Conservation (phyloP, 257 asterid species). For the Solanum tarapatanum region DNA sequence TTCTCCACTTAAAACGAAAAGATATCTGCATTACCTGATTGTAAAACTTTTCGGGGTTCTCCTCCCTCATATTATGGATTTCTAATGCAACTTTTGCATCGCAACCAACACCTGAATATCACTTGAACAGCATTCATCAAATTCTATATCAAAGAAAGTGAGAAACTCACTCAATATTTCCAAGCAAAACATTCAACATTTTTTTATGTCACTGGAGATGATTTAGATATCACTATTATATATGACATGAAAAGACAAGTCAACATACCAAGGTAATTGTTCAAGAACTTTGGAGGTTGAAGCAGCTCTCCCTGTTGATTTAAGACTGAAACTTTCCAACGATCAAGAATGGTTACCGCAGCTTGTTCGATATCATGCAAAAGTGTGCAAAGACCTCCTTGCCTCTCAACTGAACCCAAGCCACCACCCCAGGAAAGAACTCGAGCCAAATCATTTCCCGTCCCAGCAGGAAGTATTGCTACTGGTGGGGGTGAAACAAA, state of each 20-base stretch:
- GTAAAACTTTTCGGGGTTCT: slow-evolving; percentile 96
- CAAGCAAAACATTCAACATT: not conserved
- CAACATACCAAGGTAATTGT: slow-evolving; percentile 84
- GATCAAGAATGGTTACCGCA: slow-evolving; percentile 94
- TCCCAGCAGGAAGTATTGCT: slow-evolving; percentile 98
- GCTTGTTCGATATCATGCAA: slow-evolving; percentile 88
- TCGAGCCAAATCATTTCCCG: slow-evolving; percentile 97
- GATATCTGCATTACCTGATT: slow-evolving; percentile 53
- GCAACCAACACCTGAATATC: slow-evolving; percentile 79
- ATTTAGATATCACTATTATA: not conserved
- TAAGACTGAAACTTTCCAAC: slow-evolving; percentile 77
- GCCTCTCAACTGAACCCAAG: slow-evolving; percentile 94
- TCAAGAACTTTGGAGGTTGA: slow-evolving; percentile 65
- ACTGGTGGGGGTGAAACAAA: slow-evolving; percentile 99
- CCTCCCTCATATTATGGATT: slow-evolving; percentile 93
- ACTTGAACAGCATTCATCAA: not conserved
- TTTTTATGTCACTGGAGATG: not conserved
- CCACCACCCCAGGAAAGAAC: slow-evolving; percentile 99
- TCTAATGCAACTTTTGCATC: slow-evolving; percentile 99
- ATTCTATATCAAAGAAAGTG: not conserved
- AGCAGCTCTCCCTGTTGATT: slow-evolving; percentile 59
- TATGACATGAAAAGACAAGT: not conserved
- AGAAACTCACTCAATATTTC: not conserved
- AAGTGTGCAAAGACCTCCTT: slow-evolving; percentile 88
- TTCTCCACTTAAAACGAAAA: not conserved